Evolutionary conservation across 768 basidiomycete species (phyloP), one percentile per base, ranked within the genome.

Genomic region (Podaxis sp.): DNA sequence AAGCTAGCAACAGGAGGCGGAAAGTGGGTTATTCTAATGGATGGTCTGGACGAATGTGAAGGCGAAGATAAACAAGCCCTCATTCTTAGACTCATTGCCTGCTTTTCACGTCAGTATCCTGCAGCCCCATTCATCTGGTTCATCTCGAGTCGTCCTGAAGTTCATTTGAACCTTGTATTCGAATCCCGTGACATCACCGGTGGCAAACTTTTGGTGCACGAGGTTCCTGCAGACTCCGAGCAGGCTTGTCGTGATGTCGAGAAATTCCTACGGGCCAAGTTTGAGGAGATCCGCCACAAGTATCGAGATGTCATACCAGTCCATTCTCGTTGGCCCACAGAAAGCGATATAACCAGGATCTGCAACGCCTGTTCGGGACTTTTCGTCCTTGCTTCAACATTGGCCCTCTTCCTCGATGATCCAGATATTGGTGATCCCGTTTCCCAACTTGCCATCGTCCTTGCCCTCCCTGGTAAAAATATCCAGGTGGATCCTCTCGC

Each of bases 21-120:
- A n/a, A 37, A 19, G 33, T 49, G 57, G 43, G 27, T 47, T 3
- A 58, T 58, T 25, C 8, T 58, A 2, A n/a, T 58, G 8, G 57
- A 58, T 37, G 57, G 57, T 3, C 57, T 58, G 4, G 57, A 58
- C n/a, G 57, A 58, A 49, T 58, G 57, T 29, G 27, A 33, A 5
- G 57, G 46, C 29, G 46, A 58, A 25, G 46, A 47, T 5, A 25
- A 43, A 2, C 57, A 58, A 41, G 12, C 11, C n/a, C 24, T 29
- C 41, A 58, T 58, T n/a, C 22, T 58, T 33, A 11, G 17, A n/a
- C 43, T 58, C 6, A 58, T 58, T 27, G 33, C 27, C 29, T 17
- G 29, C 4, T 49, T 58, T 24, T 13, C 36, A 7, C 6, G 27
- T 7, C 27, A 4, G 27, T 29, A 29, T 29, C 27, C 27, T 29